These are phyloP conservation scores for Gnomoniopsis smithogilvyi DNA, from an alignment of 2,329 filamentous ascomycete genomes.

Conservation along the genomic window DNA sequence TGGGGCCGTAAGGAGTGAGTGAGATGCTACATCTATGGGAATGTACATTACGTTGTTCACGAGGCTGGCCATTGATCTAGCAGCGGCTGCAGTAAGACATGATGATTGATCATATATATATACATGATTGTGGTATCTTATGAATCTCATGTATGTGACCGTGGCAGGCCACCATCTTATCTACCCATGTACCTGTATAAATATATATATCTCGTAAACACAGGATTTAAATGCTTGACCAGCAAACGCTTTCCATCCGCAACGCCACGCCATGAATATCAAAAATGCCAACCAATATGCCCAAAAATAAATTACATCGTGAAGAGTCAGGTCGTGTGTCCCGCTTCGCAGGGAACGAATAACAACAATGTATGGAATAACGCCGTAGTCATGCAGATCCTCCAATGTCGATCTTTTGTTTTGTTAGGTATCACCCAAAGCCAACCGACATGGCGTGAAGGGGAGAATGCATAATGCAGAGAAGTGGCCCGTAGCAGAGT, in stretches of 20 bases:
- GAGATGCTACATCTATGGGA: too few relatives aligned
- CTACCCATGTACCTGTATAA: neutral
- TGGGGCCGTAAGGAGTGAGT: too few relatives aligned
- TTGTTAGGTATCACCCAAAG: neutral
- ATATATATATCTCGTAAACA: neutral
- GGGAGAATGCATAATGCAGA: neutral
- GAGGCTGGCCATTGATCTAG: neutral
- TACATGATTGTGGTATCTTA: neutral
- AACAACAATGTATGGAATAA: neutral
- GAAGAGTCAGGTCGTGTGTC: neutral
- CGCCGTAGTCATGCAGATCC: neutral
- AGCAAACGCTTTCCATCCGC: neutral
- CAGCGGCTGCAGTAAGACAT: neutral
- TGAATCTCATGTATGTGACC: neutral
- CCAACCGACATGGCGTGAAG: neutral
- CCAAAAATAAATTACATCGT: neutral
- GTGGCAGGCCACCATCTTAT: neutral
- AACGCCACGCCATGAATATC: neutral
- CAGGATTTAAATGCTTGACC: neutral
- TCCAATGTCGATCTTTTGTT: neutral
- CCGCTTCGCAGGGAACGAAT: neutral
- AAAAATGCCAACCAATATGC: neutral
- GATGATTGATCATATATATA: neutral
- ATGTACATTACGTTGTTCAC: neutral
- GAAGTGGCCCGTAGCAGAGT: neutral